phyloP scores from a whole-genome alignment of 768 basidiomycete species.

The Ephemerocybe angulata region DNA sequence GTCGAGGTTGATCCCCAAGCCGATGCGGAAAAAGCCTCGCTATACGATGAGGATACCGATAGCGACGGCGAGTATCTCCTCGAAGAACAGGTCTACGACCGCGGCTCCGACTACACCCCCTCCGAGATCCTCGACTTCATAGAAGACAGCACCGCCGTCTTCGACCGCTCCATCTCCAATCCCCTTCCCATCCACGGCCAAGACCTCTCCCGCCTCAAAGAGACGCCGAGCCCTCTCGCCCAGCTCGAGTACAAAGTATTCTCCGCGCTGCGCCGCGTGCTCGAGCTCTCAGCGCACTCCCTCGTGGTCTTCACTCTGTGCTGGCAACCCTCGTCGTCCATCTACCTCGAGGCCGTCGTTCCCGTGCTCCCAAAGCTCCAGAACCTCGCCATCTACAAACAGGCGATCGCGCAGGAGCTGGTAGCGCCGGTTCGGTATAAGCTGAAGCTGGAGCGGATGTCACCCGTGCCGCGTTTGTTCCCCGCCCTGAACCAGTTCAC shows the following conservation, averaged over 20 bases:
- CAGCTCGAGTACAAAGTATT: neutral
- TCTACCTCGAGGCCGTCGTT: neutral
- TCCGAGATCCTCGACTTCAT: neutral
- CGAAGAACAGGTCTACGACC: neutral
- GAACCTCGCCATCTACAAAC: neutral
- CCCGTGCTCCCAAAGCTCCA: neutral
- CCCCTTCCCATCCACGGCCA: neutral
- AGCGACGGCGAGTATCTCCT: neutral
- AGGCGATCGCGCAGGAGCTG: neutral
- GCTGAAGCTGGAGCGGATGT: neutral
- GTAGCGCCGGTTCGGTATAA: neutral
- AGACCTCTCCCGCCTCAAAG: neutral
- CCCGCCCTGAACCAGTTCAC: neutral
- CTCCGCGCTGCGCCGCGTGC: neutral
- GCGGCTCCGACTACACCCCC: neutral
- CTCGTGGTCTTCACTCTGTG: neutral
- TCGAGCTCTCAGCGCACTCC: neutral
- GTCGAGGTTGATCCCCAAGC: too few species aligned
- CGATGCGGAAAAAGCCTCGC: too few species aligned
- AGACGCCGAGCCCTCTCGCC: neutral
- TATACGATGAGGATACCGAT: neutral
- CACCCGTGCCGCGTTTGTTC: neutral
- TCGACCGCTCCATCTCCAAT: neutral
- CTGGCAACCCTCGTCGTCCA: neutral
- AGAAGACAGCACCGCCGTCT: neutral